Evolutionary conservation across 2,329 filamentous ascomycete species (phyloP), one percentile per base, ranked within the genome.

Genomic region (Xylaria sp.): DNA sequence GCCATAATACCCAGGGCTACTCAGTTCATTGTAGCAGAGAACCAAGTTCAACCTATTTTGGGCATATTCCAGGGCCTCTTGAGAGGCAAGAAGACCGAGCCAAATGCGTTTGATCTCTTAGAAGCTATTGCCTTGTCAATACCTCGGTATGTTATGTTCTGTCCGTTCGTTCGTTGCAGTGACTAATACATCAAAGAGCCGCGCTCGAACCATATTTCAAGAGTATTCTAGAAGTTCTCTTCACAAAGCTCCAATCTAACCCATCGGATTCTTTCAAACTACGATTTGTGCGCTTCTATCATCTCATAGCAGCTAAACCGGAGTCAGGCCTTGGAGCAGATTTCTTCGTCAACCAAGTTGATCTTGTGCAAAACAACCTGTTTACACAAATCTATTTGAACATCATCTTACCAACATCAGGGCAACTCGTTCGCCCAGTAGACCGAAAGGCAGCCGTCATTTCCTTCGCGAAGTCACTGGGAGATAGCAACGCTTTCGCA

Each of bases 371-470:
- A 80, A 84, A 88, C 31, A 89, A 89, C 59, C 87, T 96, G 49
- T 98, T 97, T 80, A 90, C 90, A 20, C 90, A 91, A 36, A 88
- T 99, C 64, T 99, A 99, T 81, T 88, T 94, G 7, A 89, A 85
- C 40, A 92, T 98, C 76, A 93, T 99, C 73, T 88, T 99, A 7
- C 92, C 92, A 0, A 92, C 93, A 67, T 97, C 95, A 0, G 92
- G 95, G 79, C 94, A 97, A 80, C 88, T 99, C 31, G 90, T 92
- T 31, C 90, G 93, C 4, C 94, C 96, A 0, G 85, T 93, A 38
- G 97, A 99, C 79, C 93, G 96, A 75, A 99, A 99, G 82, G 90
- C 92, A 1, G 96, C 95, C 1, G 94, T 97, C 23, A 88, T 99
- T 40, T 97, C 94, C 1, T 90, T 97, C 73, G 95, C 95, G 42